Base-by-base conservation (phyloP, 2,329 filamentous ascomycete genomes). In the Penicillium expansum region DNA sequence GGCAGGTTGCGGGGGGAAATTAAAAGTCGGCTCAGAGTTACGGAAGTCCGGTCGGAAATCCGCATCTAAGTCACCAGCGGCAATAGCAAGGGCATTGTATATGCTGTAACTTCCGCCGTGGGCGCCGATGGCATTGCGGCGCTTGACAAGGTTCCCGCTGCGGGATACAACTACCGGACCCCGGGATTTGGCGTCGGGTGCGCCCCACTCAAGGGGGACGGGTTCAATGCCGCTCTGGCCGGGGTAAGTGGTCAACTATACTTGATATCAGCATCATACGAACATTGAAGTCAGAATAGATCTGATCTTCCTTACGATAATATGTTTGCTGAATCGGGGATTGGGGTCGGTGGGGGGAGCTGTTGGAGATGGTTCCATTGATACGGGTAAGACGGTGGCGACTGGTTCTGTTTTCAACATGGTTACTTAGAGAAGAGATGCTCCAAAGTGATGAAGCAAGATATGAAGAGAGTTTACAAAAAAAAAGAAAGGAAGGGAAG, bases 91-190 rank as follows among this genome's bases (percentile, higher is more conserved):
- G 22, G 93, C 93, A 71, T 96, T 92, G 78, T 97, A 97, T 62
- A 97, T 93, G 60, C 91, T 92, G 74, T 99, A 97, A 5, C 92
- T 97, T 56, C 94, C 93, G 62, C 94, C 93, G 65, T 90, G 87
- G 57, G 85, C 87, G 67, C 85, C 85, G 69, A 88, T 85, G 44
- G 85, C 83, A 80, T 70, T 76, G 49, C 68, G 62, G 48, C 70
- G 69, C 62, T 75, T 71, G n/a, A 71, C 41, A 37, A 67, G 52
- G 24, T 68, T 67, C 9, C 64, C 66, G 35, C 68, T 72, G 22
- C 68, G 64, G 14, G 64, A 94, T 42, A 96, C 93, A 50, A 96
- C 88, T 48, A 97, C 90, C 5, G 93, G 93, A 1, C 93, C 94
- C 74, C 93, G 85, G 67, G 86, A 80, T 56, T 82, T 74, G 38